Base-by-base conservation (phyloP, 495 filamentous ascomycete species). In the Penicillium nucicola region DNA sequence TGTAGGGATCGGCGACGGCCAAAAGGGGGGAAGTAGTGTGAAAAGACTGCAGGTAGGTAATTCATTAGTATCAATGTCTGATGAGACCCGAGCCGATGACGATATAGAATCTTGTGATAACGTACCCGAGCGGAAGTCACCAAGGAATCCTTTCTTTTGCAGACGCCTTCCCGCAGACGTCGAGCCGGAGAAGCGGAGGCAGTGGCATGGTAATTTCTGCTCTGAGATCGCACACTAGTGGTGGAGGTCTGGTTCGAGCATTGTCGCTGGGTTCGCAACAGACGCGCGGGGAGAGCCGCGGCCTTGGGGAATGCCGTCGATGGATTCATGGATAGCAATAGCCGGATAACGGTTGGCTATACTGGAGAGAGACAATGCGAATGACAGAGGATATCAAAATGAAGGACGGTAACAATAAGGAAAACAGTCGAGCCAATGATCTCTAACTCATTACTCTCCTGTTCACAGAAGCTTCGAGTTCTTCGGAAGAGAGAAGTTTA, bases 1-100 rank as follows among this genome's bases (percentile, higher is more conserved):
- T 81, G 66, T 98, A 98, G 7, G 93, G 93, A 60, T 98, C 84
- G 59, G 87, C 80, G 17, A 84, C 79, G 3, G 88, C 84, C 37
- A 79, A 66, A 17, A 78, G 67, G 13, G 70, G 66, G 33, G 83
- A 65, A 0, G 88, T 88, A 10, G 87, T 76, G 68, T 95, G 91
- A 68, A 98, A 96, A 32, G 65, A 54, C 91, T 96, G 44, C 43
- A 14, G 12, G 54, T 20, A 28, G 7, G 25, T 1, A 8, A 28
- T 28, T 28, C 6, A 22, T 28, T 28, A 28, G 25, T 8, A 9
- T 8, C 10, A 1, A 28, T 28, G 7, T 28, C 25, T 8, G 7
- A 28, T 9, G 10, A 28, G n/a, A n/a, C n/a, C n/a, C n/a, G n/a
- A 28, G 6, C 25, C 7, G 7, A 9, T 28, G 25, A 28, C 22